Base-by-base conservation (phyloP, 202 grass and related monocot species). In the Panicum hallii region DNA sequence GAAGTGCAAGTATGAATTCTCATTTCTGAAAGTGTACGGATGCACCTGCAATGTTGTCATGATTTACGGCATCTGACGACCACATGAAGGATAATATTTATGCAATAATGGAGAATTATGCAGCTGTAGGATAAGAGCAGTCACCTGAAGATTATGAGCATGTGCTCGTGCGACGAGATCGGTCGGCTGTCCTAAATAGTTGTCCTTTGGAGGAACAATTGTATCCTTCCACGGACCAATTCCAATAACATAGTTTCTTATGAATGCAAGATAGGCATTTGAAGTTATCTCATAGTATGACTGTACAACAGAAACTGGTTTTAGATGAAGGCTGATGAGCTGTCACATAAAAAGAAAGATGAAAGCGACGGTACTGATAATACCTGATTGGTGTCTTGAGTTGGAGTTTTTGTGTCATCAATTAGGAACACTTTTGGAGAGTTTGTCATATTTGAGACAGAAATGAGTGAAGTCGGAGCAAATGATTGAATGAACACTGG, bases 191-290 rank as follows among this genome's bases (percentile, higher is more conserved):
- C 62, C 91, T 77, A 94, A 85, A n/a, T 81, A 79, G 61, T 94
- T 91, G 19, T 94, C 73, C 63, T 78, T 71, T 7, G 82, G 69
- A 58, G 93, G 91, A 68, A 99, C 88, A 78, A 99, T 86, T 79
- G 96, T 99, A 65, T 99, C 96, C 84, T 99, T 99, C 93, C 93
- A 96, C 23, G 93, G 93, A 20, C 93, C 96, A 85, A 99, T 99
- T 70, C 93, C 96, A 54, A 95, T 28, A 34, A 99, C 88, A 61
- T 95, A 94, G 28, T 87, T 84, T 70, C 78, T 91, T 83, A 99
- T 99, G 74, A 91, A 99, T 28, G 36, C 42, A 5, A 99, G 86
- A 84, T 95, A 99, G 36, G 45, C 77, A 69, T 94, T 56, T 40
- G 96, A 95, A 61, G 91, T 94, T 86, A 95, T 92, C 82, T 99